Evolutionary conservation across 805 yeast genomes (phyloP).

Genomic region (Candida maltosa): DNA sequence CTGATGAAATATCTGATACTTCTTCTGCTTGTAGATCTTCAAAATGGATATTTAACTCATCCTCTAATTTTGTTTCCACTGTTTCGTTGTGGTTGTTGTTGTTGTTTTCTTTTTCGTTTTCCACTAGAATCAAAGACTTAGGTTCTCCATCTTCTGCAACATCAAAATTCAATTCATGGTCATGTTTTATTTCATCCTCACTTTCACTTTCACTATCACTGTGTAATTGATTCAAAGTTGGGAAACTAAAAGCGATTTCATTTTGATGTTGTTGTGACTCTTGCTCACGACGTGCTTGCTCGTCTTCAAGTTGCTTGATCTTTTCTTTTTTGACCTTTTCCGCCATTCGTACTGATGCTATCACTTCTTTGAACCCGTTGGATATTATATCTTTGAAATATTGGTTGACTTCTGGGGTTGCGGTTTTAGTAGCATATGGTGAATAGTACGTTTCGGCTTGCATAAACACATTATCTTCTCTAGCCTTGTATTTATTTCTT

Average conservation of each 20-base stretch:
- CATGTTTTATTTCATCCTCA: neutral
- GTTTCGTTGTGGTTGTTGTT: neutral
- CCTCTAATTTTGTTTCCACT: too few relatives aligned
- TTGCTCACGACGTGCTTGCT: constrained; percentile 4
- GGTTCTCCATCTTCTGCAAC: neutral
- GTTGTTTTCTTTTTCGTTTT: neutral
- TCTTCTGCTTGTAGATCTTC: neutral
- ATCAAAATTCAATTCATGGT: constrained; percentile 1
- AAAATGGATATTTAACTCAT: neutral
- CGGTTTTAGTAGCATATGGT: constrained; percentile 27
- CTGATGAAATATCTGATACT: constrained; percentile 1
- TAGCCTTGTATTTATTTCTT: constrained; percentile 13
- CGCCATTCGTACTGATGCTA: constrained; percentile 30
- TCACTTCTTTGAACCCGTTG: constrained; percentile 28
- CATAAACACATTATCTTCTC: constrained; percentile 30
- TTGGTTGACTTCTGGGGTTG: constrained; percentile 19
- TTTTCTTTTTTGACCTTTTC: constrained; percentile 25
- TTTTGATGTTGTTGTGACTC: constrained; percentile 5
- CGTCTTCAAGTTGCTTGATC: constrained; percentile 2
- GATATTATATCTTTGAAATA: constrained; percentile 19
- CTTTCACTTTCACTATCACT: constrained; percentile 8
- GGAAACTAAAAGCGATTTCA: constrained; percentile 9
- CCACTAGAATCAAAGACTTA: too few relatives aligned
- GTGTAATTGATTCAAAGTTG: neutral
- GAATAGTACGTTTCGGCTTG: constrained; percentile 37